Evolutionary conservation across 495 filamentous ascomycete species (phyloP).

Genomic region (Penicillium herquei): DNA sequence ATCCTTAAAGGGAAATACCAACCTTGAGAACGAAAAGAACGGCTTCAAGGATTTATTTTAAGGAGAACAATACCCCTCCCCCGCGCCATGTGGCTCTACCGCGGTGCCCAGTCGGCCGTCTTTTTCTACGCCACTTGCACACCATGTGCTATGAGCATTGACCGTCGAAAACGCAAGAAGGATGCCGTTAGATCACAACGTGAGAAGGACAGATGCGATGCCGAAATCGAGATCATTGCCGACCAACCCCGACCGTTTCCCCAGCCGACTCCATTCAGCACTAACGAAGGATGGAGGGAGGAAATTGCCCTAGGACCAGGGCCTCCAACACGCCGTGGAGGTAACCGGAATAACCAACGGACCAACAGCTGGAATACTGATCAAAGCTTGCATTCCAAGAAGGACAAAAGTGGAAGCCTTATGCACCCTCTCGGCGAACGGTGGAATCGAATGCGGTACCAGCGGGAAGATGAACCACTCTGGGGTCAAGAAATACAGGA

Average conservation of each 20-base stretch:
- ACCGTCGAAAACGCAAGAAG: constrained; percentile 63
- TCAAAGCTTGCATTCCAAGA: constrained; percentile 25
- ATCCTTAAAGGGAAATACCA: background rate
- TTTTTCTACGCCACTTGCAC: constrained; percentile 86
- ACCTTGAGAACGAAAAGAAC: background rate
- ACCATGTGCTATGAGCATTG: constrained; percentile 65
- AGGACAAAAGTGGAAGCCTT: constrained; percentile 29
- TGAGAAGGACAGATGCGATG: constrained; percentile 52
- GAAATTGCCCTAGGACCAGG: constrained; percentile 80
- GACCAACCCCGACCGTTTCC: constrained; percentile 71
- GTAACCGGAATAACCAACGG: constrained; percentile 45
- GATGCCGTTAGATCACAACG: constrained; percentile 60
- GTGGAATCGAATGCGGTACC: constrained; percentile 73
- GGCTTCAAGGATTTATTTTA: background rate
- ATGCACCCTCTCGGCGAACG: constrained; percentile 50
- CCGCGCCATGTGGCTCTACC: constrained; percentile 52
- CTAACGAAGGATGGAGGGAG: constrained; percentile 82
- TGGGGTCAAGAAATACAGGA: constrained; percentile 55
- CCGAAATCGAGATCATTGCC: constrained; percentile 42
- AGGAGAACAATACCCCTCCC: constrained; percentile 6
- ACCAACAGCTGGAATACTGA: constrained; percentile 51
- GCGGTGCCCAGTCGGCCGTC: constrained; percentile 71
- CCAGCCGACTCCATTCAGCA: constrained; percentile 78
- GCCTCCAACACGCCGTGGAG: constrained; percentile 58
- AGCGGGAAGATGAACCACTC: constrained; percentile 80